Evolutionary conservation across 495 filamentous ascomycete genomes (phyloP).

Genomic region (Mycothermus thermophilus): DNA sequence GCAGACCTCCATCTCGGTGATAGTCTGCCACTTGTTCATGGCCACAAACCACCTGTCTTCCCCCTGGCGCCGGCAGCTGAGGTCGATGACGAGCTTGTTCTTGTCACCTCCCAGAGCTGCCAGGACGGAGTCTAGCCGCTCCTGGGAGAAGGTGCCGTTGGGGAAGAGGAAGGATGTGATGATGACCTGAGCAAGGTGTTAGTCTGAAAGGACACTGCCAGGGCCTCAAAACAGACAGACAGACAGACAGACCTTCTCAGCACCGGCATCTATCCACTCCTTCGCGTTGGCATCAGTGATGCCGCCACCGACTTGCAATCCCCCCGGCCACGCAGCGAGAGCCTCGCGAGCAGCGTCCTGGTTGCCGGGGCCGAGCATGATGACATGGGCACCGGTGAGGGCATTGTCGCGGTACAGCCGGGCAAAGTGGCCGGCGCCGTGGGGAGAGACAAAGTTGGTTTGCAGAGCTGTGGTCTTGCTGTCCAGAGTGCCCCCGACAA

Average conservation of each 20-base stretch:
- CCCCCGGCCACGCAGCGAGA: constrained; percentile 57
- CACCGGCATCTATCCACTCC: constrained; percentile 75
- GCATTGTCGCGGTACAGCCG: constrained; percentile 58
- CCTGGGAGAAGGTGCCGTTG: constrained; percentile 58
- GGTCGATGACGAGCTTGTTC: constrained; percentile 79
- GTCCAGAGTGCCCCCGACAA: constrained; percentile 84
- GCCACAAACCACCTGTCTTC: constrained; percentile 75
- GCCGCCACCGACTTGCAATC: constrained; percentile 80
- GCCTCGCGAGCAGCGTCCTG: constrained; percentile 65
- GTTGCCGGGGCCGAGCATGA: constrained; percentile 87
- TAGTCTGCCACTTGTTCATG: constrained; percentile 96
- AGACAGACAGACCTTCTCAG: constrained; percentile 61
- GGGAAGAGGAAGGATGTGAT: constrained; percentile 74
- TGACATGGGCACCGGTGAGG: constrained; percentile 75
- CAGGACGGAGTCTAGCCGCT: constrained; percentile 57
- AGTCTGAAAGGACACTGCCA: too few relatives aligned
- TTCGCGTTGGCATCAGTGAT: constrained; percentile 72
- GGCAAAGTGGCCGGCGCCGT: constrained; percentile 68
- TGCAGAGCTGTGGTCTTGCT: constrained; percentile 49
- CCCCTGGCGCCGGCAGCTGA: constrained; percentile 68
- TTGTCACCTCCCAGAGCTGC: constrained; percentile 55
- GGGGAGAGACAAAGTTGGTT: constrained; percentile 81
- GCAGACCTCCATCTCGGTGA: constrained; percentile 89
- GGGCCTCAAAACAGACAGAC: too few relatives aligned
- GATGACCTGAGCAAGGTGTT: constrained; percentile 81